A percentile compares a stretch with the other conserved stretches of the same genome.
phyloP scores from a whole-genome alignment of 768 basidiomycete genomes.

The Lactifluus echinatus region DNA sequence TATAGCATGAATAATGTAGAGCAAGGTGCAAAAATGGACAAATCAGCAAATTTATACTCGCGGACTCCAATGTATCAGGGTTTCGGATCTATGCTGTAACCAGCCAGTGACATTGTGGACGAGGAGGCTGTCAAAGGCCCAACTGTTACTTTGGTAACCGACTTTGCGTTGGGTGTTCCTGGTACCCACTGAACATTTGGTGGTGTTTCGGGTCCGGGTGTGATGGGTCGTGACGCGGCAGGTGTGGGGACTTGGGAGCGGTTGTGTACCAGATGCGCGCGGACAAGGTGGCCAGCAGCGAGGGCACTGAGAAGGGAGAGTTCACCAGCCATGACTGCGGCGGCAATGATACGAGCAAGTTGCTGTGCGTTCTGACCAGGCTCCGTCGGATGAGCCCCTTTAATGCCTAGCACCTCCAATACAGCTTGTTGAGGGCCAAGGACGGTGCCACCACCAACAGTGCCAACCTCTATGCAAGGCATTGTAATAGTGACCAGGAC shows the following conservation, averaged over 20 bases:
- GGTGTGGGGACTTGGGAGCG: slow-evolving; percentile 79
- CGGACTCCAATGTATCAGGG: neutral
- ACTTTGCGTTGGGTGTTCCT: slow-evolving; percentile 11
- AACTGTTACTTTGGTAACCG: slow-evolving; percentile 7
- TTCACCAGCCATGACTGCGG: slow-evolving; percentile 97
- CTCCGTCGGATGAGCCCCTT: slow-evolving; percentile 75
- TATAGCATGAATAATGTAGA: slow-evolving; percentile 12
- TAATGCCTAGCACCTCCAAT: slow-evolving; percentile 89
- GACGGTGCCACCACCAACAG: slow-evolving; percentile 93
- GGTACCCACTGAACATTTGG: slow-evolving; percentile 19
- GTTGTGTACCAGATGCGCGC: slow-evolving; percentile 90
- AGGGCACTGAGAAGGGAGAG: slow-evolving; percentile 85
- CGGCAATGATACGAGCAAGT: slow-evolving; percentile 83
- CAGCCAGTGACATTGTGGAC: slow-evolving; percentile 16
- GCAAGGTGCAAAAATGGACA: neutral
- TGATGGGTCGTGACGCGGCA: slow-evolving; percentile 45
- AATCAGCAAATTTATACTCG: neutral
- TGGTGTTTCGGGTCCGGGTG: slow-evolving; percentile 37
- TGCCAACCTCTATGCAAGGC: slow-evolving; percentile 99
- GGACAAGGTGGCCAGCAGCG: slow-evolving; percentile 90
- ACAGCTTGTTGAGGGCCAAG: slow-evolving; percentile 85
- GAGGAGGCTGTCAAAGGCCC: slow-evolving; percentile 16
- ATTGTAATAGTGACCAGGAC: slow-evolving; percentile 89
- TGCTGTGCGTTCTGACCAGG: slow-evolving; percentile 88
- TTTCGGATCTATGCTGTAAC: slow-evolving; percentile 19